A percentile compares a stretch with the other conserved stretches of the same genome.
These are phyloP conservation scores for Termitomyces titanicus DNA, from an alignment of 768 basidiomycete genomes.

Conservation along the genomic window DNA sequence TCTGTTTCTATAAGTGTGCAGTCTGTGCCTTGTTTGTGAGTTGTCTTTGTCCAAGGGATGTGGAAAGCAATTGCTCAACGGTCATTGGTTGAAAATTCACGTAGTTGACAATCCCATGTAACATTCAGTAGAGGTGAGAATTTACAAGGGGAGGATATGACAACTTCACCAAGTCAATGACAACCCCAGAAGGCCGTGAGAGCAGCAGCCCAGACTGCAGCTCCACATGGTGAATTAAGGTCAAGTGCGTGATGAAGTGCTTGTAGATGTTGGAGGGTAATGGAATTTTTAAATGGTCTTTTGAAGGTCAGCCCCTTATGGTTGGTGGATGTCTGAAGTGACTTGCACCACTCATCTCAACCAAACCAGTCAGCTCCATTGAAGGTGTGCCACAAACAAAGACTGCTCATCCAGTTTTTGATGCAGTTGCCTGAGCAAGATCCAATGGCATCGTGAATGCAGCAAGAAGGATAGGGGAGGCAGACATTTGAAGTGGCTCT, in stretches of 20 bases:
- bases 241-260: conserved; percentile 3
- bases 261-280: conserved; percentile 8
- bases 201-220: conserved; percentile 15
- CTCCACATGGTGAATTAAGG: neutral
- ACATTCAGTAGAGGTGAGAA: neutral
- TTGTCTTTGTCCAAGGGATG: conserved; percentile 18
- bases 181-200: conserved; percentile 9
- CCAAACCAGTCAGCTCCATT: conserved; percentile 17
- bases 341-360: conserved; percentile 7
- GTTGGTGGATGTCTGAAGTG: neutral
- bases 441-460: conserved; percentile 15
- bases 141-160: neutral
- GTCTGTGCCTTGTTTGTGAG: neutral
- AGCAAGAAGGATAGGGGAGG: conserved; percentile 14
- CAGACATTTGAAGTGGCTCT: conserved; percentile 18
- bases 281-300: conserved; percentile 7
- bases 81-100: neutral
- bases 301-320: conserved; percentile 1
- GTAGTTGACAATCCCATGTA: neutral
- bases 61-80: conserved; percentile 6
- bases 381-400: neutral
- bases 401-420: conserved; percentile 16
- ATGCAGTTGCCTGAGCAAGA: conserved; percentile 3
- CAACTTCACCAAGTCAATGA: neutral
- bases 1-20: conserved; percentile 11